These are phyloP conservation scores for Kwoniella bestiolae DNA, from an alignment of 768 basidiomycete species.

Conservation along the genomic window DNA sequence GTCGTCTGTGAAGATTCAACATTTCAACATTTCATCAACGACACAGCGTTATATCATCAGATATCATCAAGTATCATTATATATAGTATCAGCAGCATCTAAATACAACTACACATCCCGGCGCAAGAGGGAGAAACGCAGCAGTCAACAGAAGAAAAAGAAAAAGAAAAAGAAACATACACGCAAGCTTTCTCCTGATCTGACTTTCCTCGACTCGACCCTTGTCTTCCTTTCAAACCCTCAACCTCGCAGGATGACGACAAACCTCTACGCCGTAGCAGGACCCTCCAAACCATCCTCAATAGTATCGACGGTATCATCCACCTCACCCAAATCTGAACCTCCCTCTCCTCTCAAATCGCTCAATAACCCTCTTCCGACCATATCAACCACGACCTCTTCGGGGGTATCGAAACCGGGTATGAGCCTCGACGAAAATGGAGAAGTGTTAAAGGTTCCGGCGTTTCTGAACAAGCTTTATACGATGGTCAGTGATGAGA, in stretches of 20 bases:
- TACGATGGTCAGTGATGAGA: conserved; percentile 90
- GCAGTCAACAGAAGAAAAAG: no score
- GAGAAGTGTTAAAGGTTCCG: conserved; percentile 63
- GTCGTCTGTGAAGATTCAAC: no score
- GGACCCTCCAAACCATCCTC: conserved; percentile 38
- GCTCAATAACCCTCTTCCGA: neutral
- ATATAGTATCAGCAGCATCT: no score
- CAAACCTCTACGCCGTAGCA: conserved; percentile 41
- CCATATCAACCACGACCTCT: neutral
- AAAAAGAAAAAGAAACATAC: no score
- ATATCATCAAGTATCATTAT: no score
- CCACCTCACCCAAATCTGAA: conserved; percentile 21
- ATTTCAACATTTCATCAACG: no score
- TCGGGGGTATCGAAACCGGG: conserved; percentile 34
- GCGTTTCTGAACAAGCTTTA: conserved; percentile 90
- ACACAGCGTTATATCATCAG: no score
- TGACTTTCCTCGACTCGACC: neutral
- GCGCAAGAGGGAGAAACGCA: no score
- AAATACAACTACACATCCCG: no score
- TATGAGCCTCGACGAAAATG: conserved; percentile 50
- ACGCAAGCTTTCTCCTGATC: no score
- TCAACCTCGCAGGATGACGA: conserved; percentile 26
- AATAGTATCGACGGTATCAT: conserved; percentile 12
- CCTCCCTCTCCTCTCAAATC: conserved; percentile 27
- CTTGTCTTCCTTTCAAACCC: neutral